phyloP scores from a whole-genome alignment of 73 alveolate genomes.

The Paramecium biaurelia region DNA sequence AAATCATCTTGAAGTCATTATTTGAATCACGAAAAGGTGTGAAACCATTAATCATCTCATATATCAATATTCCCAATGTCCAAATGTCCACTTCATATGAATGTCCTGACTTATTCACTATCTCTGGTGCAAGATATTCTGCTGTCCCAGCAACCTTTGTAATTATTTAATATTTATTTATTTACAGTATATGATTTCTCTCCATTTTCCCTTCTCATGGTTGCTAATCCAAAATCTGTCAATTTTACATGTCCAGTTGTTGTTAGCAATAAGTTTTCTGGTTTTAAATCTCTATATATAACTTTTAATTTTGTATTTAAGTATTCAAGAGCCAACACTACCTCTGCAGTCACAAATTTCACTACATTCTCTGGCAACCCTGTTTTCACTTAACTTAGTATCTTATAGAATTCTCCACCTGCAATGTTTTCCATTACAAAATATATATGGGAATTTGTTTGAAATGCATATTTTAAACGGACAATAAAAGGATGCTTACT shows the following conservation, averaged over 20 bases:
- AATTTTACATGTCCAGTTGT: conserved; percentile 74
- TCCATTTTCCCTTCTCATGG: conserved; percentile 53
- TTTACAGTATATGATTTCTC: conserved; percentile 65
- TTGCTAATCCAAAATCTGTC: conserved; percentile 73
- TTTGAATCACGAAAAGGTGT: conserved; percentile 61
- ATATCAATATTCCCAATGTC: conserved; percentile 51
- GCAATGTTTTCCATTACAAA: conserved; percentile 78
- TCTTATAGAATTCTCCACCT: conserved; percentile 61
- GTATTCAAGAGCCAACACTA: conserved; percentile 65
- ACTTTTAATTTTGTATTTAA: conserved; percentile 49
- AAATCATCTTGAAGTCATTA: background rate
- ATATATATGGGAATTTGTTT: conserved; percentile 85
- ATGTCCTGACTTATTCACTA: conserved; percentile 60
- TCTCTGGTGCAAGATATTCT: conserved; percentile 81
- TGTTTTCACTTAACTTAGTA: background rate
- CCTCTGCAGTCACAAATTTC: conserved; percentile 60
- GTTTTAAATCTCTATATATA: conserved; percentile 72
- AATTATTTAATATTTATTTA: background rate
- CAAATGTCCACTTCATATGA: conserved; percentile 54
- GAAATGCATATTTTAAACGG: conserved; percentile 81
- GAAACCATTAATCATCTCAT: conserved; percentile 61
- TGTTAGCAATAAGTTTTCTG: conserved; percentile 66
- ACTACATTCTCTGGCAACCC: conserved; percentile 61
- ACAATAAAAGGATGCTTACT: conserved; percentile 89
- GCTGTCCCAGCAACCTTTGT: conserved; percentile 74